Base-by-base conservation (phyloP, 2,329 filamentous ascomycete species). In the Pyrenophora teres region DNA sequence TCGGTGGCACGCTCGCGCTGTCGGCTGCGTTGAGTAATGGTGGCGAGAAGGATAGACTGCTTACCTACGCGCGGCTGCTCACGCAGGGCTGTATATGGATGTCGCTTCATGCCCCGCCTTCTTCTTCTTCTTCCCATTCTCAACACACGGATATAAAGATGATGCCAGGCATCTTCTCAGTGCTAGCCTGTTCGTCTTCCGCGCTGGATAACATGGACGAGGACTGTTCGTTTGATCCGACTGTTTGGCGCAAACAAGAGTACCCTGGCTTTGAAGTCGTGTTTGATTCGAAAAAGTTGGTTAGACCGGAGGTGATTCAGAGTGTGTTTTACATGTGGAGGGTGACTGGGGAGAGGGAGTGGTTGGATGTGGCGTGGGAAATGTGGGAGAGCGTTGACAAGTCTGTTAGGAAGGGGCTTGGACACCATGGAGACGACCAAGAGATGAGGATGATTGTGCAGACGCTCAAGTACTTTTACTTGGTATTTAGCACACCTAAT, bases 291-390 rank as follows among this genome's bases (percentile, higher is more conserved):
- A 77, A 80, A 42, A 88, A 88, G 67, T 80, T 87, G 31, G 76
- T 89, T 15, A 80, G 72, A 4, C 88, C 88, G 8, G 88, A 92
- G 71, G 88, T 88, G 1, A 89, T 92, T 50, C 88, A 92, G 75
- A 87, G 84, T 18, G 81, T 92, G 4, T 92, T 90, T 68, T 81
- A 90, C 64, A 82, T 92, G 77, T 90, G 87, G 68, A 82, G 88
- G 45, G 77, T 89, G 53, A 90, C 87, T 0, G 88, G 87, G 21
- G 84, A 89, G 52, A 63, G 77, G 3, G 72, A 74, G 23, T 87
- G 85, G 78, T 83, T 83, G 64, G 81, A 87, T 46, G 82, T 86
- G 64, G 88, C 86, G 1, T 90, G 88, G 87, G 76, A 77, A 41
- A 90, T 91, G 87, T 90, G 89, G 65, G 69, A 81, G 50, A 79